Evolutionary conservation across 352 stramenopile species (phyloP).

Genomic region (Phytophthora pisi): DNA sequence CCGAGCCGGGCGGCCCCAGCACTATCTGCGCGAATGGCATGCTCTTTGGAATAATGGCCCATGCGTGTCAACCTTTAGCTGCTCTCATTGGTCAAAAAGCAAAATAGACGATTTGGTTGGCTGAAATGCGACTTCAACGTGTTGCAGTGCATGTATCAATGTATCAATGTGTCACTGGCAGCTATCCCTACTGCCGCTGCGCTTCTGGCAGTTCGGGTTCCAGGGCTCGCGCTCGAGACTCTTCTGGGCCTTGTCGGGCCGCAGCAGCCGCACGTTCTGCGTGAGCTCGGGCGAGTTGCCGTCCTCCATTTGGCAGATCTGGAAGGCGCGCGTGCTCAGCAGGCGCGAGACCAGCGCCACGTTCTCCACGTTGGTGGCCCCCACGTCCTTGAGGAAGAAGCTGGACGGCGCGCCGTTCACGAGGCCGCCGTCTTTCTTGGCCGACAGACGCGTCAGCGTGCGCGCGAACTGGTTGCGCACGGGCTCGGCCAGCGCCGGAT

Average conservation of each 20-base stretch:
- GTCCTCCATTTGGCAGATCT: slow-evolving; percentile 86
- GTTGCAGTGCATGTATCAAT: neutral
- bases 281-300: slow-evolving; percentile 80
- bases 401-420: slow-evolving; percentile 48
- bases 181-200: slow-evolving; percentile 4
- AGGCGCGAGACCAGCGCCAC: slow-evolving; percentile 65
- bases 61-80: slow-evolving; percentile 4
- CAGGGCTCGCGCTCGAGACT: slow-evolving; percentile 37
- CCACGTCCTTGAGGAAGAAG: slow-evolving; percentile 80
- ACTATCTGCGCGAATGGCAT: slow-evolving; percentile 86
- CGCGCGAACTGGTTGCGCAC: slow-evolving; percentile 60
- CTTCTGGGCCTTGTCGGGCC: slow-evolving; percentile 39
- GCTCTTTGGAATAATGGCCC: neutral
- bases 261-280: slow-evolving; percentile 83
- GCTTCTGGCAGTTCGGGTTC: slow-evolving; percentile 44
- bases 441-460: slow-evolving; percentile 47
- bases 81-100: slow-evolving; percentile 1
- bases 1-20: slow-evolving; percentile 80
- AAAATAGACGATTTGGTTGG: neutral
- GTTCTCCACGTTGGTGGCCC: slow-evolving; percentile 75
- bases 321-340: slow-evolving; percentile 77
- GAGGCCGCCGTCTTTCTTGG: slow-evolving; percentile 41
- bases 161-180: neutral
- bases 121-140: neutral
- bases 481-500: slow-evolving; percentile 49